Evolutionary conservation across 139 green algal genomes (phyloP), one percentile per base, ranked within the genome.

Genomic region (Pseudopediastrum boryanum): DNA sequence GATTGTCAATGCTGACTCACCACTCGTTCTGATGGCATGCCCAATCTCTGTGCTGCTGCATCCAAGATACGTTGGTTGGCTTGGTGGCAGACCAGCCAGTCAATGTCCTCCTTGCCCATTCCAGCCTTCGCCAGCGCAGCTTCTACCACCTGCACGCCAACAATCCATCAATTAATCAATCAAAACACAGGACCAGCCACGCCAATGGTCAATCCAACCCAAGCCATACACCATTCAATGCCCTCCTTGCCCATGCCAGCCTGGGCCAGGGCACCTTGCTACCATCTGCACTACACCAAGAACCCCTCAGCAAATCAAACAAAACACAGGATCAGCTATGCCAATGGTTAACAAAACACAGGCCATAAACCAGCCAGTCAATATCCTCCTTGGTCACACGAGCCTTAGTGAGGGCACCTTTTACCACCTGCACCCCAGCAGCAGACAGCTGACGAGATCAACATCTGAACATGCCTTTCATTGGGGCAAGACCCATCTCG

Each of bases 31-130:
- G 79, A 27, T 1, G 88, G 72, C 23, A 99, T 82, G 2, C 86
- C 86, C 31, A 99, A 80, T 36, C 93, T 84, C 58, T 96, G 68
- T 12, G 96, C 94, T 9, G 93, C 95, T 6, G 92, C 83, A 50
- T 96, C 91, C 70, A 99, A 80, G 78, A 99, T 99, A 33, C 96
- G 87, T 90, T 97, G 91, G 85, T 99, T 99, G 77, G 96, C 96
- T 86, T 93, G 84, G 84, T 98, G 95, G 84, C 98, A 89, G 1
- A 98, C 88, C 64, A 98, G 85, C 90, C 93, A 97, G 85, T 98
- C 95, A 52, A 98, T 78, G 21, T 95, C 80, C 13, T 88, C 76
- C 73, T 87, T 90, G 0, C 31, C 13, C 75, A 99, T 36, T 19
- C 78, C 84, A 21, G 93, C 93, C 36, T 93, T 83, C 21, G 85